phyloP scores from a whole-genome alignment of 768 basidiomycete species.

The Myochromella boudieri region DNA sequence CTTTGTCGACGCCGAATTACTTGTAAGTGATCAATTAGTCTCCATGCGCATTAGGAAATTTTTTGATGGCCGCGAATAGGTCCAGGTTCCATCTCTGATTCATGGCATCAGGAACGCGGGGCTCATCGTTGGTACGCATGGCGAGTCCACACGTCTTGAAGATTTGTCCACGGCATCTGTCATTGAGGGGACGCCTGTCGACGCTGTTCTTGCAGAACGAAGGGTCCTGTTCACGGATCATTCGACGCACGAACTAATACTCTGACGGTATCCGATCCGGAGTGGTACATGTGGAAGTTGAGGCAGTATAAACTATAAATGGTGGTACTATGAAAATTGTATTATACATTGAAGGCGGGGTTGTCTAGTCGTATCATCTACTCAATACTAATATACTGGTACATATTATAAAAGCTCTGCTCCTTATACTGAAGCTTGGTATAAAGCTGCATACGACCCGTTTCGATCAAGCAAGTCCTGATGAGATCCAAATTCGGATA shows the following conservation, averaged over 20 bases:
- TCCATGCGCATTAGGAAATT: constrained; percentile 12
- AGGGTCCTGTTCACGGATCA: constrained; percentile 69
- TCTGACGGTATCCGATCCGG: no score
- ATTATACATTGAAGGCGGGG: constrained; percentile 13
- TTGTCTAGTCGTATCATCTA: constrained; percentile 11
- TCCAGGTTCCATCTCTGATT: constrained; percentile 86
- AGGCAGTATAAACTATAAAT: no score
- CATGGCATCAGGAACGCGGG: constrained; percentile 88
- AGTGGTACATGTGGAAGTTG: no score
- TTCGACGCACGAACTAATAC: constrained; percentile 47
- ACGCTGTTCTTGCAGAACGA: constrained; percentile 67
- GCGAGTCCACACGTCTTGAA: constrained; percentile 46
- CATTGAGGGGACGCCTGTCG: constrained; percentile 51
- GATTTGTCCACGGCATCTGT: constrained; percentile 33
- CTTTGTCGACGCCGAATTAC: constrained; percentile 80
- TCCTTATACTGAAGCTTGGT: constrained; percentile 61
- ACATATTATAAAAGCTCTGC: constrained; percentile 10
- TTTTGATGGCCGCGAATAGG: constrained; percentile 38
- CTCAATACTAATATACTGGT: constrained; percentile 16
- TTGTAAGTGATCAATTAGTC: constrained; percentile 55
- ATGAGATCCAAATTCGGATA: constrained; percentile 76
- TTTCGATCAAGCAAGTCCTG: constrained; percentile 59
- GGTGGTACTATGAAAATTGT: neutral
- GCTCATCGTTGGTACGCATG: constrained; percentile 83
- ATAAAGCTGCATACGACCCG: constrained; percentile 69